These are phyloP conservation scores for Boechera retrofracta DNA, from an alignment of 345 rosid species.

Conservation along the genomic window DNA sequence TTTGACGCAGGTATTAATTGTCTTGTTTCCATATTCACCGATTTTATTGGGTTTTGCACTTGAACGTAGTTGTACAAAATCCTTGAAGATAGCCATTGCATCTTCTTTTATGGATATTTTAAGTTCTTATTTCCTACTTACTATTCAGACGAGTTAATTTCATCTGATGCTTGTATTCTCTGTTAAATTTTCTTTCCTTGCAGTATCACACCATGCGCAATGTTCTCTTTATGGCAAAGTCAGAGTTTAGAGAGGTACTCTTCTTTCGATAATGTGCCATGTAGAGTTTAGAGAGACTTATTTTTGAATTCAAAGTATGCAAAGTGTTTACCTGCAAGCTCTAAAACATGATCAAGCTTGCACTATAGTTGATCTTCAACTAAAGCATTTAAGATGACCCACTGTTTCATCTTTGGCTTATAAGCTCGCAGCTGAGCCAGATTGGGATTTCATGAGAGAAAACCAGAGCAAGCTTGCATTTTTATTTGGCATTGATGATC, in stretches of 20 bases:
- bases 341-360: background rate
- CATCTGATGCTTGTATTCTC: conserved; percentile 1
- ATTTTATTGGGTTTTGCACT: conserved; percentile 1
- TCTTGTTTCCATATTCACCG: conserved; percentile 1
- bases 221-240: conserved; percentile 75
- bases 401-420: conserved; percentile 34
- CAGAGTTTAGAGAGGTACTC: conserved; percentile 74
- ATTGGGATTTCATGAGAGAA: conserved; percentile 76
- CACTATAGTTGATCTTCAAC: background rate
- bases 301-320: conserved; percentile 1
- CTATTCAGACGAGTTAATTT: background rate
- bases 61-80: background rate
- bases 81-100: conserved; percentile 11
- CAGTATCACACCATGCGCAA: conserved; percentile 83
- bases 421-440: conserved; percentile 73
- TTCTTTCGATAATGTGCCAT: background rate
- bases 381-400: background rate
- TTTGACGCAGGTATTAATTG: conserved; percentile 60
- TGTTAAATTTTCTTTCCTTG: conserved; percentile 24
- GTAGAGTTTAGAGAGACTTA: conserved; percentile 7
- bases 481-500: conserved; percentile 78
- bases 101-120: background rate
- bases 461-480: conserved; percentile 62
- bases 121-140: background rate
- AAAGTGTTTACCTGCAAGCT: background rate